Evolutionary conservation across 1,284 basidiomycete species (phyloP), one percentile per base, ranked within the genome.

Genomic region (Paramarasmius palmivorus): DNA sequence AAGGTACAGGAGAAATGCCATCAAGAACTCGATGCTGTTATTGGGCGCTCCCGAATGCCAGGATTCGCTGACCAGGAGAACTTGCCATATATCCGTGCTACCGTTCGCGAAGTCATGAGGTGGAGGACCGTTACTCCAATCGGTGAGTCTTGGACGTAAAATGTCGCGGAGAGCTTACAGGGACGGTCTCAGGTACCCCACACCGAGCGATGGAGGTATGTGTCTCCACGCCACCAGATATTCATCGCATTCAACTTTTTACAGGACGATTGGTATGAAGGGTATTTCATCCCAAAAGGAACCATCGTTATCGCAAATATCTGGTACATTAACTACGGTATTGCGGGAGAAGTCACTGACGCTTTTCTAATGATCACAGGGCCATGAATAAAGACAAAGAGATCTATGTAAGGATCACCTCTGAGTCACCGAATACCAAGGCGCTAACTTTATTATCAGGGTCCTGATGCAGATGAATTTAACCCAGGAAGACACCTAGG

Each of bases 241-340:
- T 32, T 26, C 3, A 32, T 22, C 8, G 14, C 22, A 25, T 17
- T 4, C 8, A 32, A 14, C 17, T 5, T 40, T 6, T 50, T 45
- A 49, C 59, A 52, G 34, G 73, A 74, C 44, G 63, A 67, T 20
- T 53, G 61, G 17, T 68, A 74, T 42, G 65, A 68, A 47, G 65
- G 64, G 7, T 67, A 64, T 46, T 63, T 63, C 48, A 65, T 68
- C 15, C 63, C 64, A 2, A 42, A 19, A 57, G 56, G 56, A 9
- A 39, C 56, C 14, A 48, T 57, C 17, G 54, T 58, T 17, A 50
- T 66, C 39, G 57, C 58, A 7, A 66, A 66, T 44, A 55, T 63
- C 35, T 66, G 65, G 64, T 65, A 37, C 19, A 58, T 51, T 23
- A 17, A 32, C 5, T 6, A 3, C n/a, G 7, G 1, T n/a, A n/a